Conservation (phyloP, 1,284 basidiomycete species). For the Ganoderma multipileum region DNA sequence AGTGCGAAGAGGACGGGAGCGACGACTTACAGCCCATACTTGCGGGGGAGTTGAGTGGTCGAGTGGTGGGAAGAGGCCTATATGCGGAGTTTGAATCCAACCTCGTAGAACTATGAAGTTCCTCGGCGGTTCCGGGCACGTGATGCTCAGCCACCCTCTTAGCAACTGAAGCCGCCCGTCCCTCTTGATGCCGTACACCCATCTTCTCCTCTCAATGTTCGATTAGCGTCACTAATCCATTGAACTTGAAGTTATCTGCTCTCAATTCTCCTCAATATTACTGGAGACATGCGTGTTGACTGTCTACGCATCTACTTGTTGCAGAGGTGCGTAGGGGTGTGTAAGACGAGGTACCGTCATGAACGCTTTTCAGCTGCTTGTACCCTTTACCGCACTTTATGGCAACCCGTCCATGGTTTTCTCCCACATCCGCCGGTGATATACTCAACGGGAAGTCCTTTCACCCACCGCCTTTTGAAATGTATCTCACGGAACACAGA, state of each 20-base stretch:
- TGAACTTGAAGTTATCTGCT: neutral
- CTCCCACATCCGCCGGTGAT: slow-evolving; percentile 45
- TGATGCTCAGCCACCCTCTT: slow-evolving; percentile 21
- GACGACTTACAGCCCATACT: slow-evolving; percentile 83
- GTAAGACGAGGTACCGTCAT: slow-evolving; percentile 40
- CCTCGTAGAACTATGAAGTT: slow-evolving; percentile 42
- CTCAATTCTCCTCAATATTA: neutral
- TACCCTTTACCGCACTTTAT: slow-evolving; percentile 44
- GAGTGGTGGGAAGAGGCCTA: slow-evolving; percentile 33
- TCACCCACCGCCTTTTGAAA: neutral
- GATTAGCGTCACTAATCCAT: neutral
- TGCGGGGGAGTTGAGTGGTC: slow-evolving; percentile 57
- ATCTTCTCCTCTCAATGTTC: neutral
- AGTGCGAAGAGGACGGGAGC: slow-evolving; percentile 21
- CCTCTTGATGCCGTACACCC: neutral
- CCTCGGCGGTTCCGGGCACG: slow-evolving; percentile 31
- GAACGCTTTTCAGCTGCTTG: slow-evolving; percentile 44
- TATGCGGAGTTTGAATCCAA: slow-evolving; percentile 41
- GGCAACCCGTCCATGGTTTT: slow-evolving; percentile 47
- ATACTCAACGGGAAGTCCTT: slow-evolving; percentile 41
- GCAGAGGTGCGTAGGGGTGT: slow-evolving; percentile 10
- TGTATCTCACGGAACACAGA: slow-evolving; percentile 22
- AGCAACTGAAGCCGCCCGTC: neutral
- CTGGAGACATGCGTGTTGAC: neutral
- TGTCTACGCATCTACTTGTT: neutral